Evolutionary conservation across 176 grass and related monocot species (phyloP), one percentile per base, ranked within the genome.

Genomic region (Oryza coarctata): DNA sequence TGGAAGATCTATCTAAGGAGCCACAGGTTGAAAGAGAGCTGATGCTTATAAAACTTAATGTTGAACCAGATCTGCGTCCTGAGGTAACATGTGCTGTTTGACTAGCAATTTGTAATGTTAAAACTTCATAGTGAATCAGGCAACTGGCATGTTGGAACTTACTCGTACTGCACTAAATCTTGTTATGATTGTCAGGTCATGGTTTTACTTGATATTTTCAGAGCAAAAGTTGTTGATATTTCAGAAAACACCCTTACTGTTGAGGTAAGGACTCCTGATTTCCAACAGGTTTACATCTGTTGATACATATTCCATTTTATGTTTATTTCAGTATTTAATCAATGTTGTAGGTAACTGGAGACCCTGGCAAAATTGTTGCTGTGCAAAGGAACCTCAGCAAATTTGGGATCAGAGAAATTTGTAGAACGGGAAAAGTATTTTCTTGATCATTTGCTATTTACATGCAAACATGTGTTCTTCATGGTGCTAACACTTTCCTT

Each of bases 41-140:
- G 50, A 95, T 99, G 89, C 96, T 99, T 89, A 90, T 99, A 93
- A 99, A 99, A 70, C 84, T 99, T 47, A 95, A 85, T 55, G 96
- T 88, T 44, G 77, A 90, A 31, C 90, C 93, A 17, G 79, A 89
- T 73, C 88, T 75, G 74, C 90, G 85, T 12, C 74, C 90, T 86
- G 96, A 93, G 80, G 96, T 99, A 85, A 81, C 71, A 71, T 76
- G 52, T 65, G 30, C 27, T 69, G 36, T 35, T n/a, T 77, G 61
- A 68, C 36, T 15, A 77, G 15, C 43, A 10, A 22, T 82, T 27
- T 60, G 18, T 39, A 52, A 27, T 63, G 22, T 33, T 35, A 44
- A 40, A 79, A 35, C 14, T 34, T 47, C 63, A 6, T 66, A 52
- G 27, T 71, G 30, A 63, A 30, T 71, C 57, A n/a, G n/a, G 20